A percentile compares a stretch with the other conserved stretches of the same genome.
These are phyloP conservation scores for Ophiostoma sp. DNA, from an alignment of 2,329 filamentous ascomycete species.

Conservation along the genomic window DNA sequence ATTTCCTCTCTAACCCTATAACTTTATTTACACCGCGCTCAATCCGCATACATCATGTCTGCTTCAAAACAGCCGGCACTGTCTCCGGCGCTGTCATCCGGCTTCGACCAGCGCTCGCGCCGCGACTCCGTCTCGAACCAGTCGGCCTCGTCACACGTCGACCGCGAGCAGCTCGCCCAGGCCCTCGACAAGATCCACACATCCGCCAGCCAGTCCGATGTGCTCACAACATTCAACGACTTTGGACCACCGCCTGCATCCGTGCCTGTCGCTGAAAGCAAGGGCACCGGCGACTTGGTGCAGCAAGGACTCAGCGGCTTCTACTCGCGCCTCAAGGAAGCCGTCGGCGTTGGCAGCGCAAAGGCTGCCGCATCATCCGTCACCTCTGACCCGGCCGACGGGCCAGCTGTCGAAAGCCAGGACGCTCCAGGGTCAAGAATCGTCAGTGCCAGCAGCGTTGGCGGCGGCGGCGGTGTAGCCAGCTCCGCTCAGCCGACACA, in stretches of 20 bases:
- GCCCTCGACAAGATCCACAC: slow-evolving; percentile 83
- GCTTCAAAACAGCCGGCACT: slow-evolving; percentile 27
- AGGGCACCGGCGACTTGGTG: slow-evolving; percentile 66
- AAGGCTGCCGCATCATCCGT: slow-evolving; percentile 28
- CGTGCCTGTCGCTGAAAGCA: slow-evolving; percentile 57
- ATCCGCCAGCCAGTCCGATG: slow-evolving; percentile 76
- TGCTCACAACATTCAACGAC: slow-evolving; percentile 90
- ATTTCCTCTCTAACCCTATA: neutral
- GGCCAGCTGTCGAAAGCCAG: neutral
- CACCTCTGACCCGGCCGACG: neutral
- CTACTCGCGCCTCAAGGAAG: slow-evolving; percentile 78
- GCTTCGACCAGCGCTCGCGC: slow-evolving; percentile 34
- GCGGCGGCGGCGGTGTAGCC: slow-evolving; percentile 27
- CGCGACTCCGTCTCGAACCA: slow-evolving; percentile 36
- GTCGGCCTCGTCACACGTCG: slow-evolving; percentile 51
- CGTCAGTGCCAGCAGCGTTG: slow-evolving; percentile 41
- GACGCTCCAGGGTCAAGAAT: neutral
- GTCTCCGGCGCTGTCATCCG: slow-evolving; percentile 26
- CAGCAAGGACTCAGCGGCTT: slow-evolving; percentile 84
- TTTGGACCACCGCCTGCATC: slow-evolving; percentile 64
- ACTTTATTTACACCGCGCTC: neutral
- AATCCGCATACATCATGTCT: slow-evolving; percentile 16
- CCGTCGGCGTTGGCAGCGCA: slow-evolving; percentile 64
- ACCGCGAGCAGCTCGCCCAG: slow-evolving; percentile 70
- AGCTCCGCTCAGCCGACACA: slow-evolving; percentile 21